Percentiles rank a stretch among this genome's conserved stretches.
Conservation (phyloP, 805 yeast genomes). For the Spathaspora hagerdaliae region DNA sequence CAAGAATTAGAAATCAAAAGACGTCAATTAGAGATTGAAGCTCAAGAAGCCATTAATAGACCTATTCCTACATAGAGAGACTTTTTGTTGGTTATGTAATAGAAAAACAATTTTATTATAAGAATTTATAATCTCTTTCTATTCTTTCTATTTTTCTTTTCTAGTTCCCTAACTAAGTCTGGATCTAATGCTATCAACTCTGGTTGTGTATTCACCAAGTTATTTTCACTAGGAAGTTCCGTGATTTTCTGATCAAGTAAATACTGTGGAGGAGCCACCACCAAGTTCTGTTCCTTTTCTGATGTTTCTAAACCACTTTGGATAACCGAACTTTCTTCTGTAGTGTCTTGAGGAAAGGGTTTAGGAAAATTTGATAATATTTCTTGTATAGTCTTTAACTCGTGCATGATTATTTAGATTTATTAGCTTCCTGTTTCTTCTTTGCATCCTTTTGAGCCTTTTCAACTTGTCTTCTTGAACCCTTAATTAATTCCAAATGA, state of each 20-base stretch:
- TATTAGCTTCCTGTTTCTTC: conserved; percentile 13
- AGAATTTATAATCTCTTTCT: not conserved
- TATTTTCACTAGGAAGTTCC: not conserved
- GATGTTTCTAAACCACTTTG: not conserved
- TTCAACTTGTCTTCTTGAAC: conserved; percentile 81
- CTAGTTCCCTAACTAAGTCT: conserved; percentile 16
- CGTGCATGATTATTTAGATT: not conserved
- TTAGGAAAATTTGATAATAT: conserved; percentile 13
- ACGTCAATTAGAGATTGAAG: conserved; percentile 55
- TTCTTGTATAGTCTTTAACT: conserved; percentile 8
- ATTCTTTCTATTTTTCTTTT: conserved; percentile 11
- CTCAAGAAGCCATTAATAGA: conserved; percentile 51
- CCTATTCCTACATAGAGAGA: conserved; percentile 36
- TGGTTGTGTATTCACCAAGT: conserved; percentile 11
- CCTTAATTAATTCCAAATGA: conserved; percentile 85
- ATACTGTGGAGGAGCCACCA: not conserved
- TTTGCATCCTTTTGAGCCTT: conserved; percentile 44
- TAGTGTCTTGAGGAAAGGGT: not conserved
- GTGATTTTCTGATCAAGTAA: not conserved
- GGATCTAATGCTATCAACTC: conserved; percentile 24
- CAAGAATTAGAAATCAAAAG: conserved; percentile 43
- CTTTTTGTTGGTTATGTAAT: not conserved
- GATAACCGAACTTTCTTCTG: not conserved
- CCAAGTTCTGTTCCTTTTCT: not conserved
- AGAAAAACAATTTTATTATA: not conserved